Percentiles rank a stretch among this genome's conserved stretches.
Evolutionary conservation across 805 yeast genomes (phyloP).

Genomic region (Brettanomyces naardenensis): DNA sequence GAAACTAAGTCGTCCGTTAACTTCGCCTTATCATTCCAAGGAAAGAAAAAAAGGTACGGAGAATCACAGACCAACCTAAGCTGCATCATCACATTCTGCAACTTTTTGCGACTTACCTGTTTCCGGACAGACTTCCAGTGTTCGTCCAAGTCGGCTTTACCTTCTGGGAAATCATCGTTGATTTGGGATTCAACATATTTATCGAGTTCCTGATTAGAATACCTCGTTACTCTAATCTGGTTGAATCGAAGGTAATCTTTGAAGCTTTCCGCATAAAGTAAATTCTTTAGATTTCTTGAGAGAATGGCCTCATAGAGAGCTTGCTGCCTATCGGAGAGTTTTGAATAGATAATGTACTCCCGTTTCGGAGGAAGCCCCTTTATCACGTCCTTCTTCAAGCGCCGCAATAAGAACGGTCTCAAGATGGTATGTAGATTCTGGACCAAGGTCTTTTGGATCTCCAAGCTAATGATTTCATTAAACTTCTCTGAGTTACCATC

Average conservation of each 20-base stretch:
- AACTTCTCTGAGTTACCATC: slow-evolving; percentile 30
- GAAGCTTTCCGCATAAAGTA: slow-evolving; percentile 39
- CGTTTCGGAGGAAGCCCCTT: slow-evolving; percentile 76
- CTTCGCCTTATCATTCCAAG: slow-evolving; percentile 48
- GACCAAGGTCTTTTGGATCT: slow-evolving; percentile 54
- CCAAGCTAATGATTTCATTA: slow-evolving; percentile 45
- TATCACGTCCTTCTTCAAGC: slow-evolving; percentile 71
- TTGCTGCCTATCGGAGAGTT: slow-evolving; percentile 34
- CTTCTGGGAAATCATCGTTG: slow-evolving; percentile 1
- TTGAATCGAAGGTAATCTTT: slow-evolving; percentile 44
- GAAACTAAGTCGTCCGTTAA: slow-evolving; percentile 28
- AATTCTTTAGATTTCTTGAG: slow-evolving; percentile 32
- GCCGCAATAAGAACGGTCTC: slow-evolving; percentile 78
- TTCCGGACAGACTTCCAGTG: slow-evolving; percentile 27
- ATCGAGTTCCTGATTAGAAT: slow-evolving; percentile 24
- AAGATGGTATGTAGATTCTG: slow-evolving; percentile 78
- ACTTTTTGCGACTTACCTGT: slow-evolving; percentile 41
- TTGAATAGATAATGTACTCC: slow-evolving; percentile 75
- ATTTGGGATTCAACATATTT: slow-evolving; percentile 29
- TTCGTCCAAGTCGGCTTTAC: slow-evolving; percentile 7
- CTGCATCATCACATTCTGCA: slow-evolving; percentile 75
- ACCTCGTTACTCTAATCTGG: slow-evolving; percentile 12
- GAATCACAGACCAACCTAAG: slow-evolving; percentile 78
- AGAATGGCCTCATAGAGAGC: slow-evolving; percentile 30
- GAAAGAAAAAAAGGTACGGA: slow-evolving; percentile 77